phyloP scores from a whole-genome alignment of 1,139 yeast genomes.

The Geotrichum cucujoidarum region DNA sequence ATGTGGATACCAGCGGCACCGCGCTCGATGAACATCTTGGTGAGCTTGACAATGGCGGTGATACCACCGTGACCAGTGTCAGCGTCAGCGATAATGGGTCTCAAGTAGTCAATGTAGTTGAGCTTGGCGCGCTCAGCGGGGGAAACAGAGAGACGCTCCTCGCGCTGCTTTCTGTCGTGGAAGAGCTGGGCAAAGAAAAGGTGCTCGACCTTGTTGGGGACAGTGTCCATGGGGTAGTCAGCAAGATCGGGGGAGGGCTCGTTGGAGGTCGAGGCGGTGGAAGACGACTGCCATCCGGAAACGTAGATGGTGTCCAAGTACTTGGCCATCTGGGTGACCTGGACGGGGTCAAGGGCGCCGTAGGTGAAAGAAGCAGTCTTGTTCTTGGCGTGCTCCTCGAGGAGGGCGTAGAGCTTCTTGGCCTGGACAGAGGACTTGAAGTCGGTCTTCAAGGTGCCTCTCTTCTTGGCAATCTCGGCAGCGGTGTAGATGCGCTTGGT shows the following conservation, averaged over 20 bases:
- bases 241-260: slow-evolving; percentile 98
- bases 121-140: slow-evolving; percentile 58
- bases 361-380: slow-evolving; percentile 83
- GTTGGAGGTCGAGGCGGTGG: slow-evolving; percentile 94
- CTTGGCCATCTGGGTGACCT: slow-evolving; percentile 93
- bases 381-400: slow-evolving; percentile 66
- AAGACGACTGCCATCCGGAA: slow-evolving; percentile 98
- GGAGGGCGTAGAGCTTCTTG: slow-evolving; percentile 66
- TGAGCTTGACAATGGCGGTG: slow-evolving; percentile 90
- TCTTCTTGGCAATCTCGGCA: slow-evolving; percentile 82
- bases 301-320: slow-evolving; percentile 89
- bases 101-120: slow-evolving; percentile 66
- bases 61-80: slow-evolving; percentile 99
- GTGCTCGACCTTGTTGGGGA: slow-evolving; percentile 97
- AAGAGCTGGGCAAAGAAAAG: slow-evolving; percentile 94
- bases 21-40: slow-evolving; percentile 93
- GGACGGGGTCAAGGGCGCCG: slow-evolving; percentile 96
- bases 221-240: slow-evolving; percentile 97
- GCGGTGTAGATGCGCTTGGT: slow-evolving; percentile 87
- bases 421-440: slow-evolving; percentile 82
- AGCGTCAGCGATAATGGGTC: slow-evolving; percentile 96
- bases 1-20: slow-evolving; percentile 99
- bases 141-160: slow-evolving; percentile 64
- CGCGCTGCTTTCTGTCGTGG: slow-evolving; percentile 95
- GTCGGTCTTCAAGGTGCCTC: slow-evolving; percentile 64